A percentile compares a stretch with the other conserved stretches of the same genome.
Evolutionary conservation across 306 rosid species (phyloP).

Genomic region (Glycine latifolia): DNA sequence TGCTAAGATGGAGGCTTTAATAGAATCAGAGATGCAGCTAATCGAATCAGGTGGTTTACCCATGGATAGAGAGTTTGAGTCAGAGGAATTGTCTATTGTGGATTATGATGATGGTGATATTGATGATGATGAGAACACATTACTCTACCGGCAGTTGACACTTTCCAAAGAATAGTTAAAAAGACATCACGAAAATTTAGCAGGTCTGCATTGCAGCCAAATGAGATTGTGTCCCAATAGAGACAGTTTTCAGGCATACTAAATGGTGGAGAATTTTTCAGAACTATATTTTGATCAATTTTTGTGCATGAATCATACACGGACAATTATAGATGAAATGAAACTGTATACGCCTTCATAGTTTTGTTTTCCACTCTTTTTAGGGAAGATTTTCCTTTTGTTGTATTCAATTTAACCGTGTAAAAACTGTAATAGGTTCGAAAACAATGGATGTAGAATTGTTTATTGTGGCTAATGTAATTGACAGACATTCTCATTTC

Average conservation of each 20-base stretch:
- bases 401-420: constrained; percentile 17
- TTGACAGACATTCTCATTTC: no score
- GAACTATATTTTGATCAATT: constrained; percentile 12
- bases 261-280: not conserved
- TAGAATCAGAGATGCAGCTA: constrained; percentile 74
- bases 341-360: constrained; percentile 36
- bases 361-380: constrained; percentile 13
- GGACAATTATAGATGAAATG: constrained; percentile 13
- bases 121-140: constrained; percentile 67
- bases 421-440: constrained; percentile 9
- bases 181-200: constrained; percentile 15
- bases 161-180: constrained; percentile 50
- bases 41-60: constrained; percentile 48
- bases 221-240: not conserved
- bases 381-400: constrained; percentile 2
- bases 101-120: constrained; percentile 63
- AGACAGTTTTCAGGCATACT: constrained; percentile 33
- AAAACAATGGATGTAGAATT: constrained; percentile 7
- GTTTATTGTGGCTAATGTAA: no score
- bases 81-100: constrained; percentile 53
- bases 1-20: constrained; percentile 69
- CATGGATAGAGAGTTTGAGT: constrained; percentile 34
- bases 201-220: not conserved
- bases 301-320: not conserved
- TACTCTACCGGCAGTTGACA: constrained; percentile 65